Evolutionary conservation across 345 rosid species (phyloP), one percentile per base, ranked within the genome.

Genomic region (Brassica nigra): DNA sequence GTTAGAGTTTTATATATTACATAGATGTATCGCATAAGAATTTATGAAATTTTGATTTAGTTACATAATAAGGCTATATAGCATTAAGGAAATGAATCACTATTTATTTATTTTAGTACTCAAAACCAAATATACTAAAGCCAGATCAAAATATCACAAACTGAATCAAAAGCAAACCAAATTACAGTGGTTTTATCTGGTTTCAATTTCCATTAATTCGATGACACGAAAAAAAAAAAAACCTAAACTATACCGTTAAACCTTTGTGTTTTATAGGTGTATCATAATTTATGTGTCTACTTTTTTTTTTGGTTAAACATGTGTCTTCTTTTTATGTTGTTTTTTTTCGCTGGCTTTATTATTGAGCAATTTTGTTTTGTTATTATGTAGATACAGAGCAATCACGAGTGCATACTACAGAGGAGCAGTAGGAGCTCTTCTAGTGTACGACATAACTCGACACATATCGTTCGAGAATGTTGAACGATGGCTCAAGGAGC

Each of bases 351-450:
- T 14, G 14, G 69, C 14, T 61, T 16, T 61, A 18, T 55, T 54
- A 8, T 59, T 58, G 20, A 78, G 39, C 1, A 66, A 3, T 79
- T 28, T 20, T 1, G 62, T 18, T 64, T 28, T 16, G 2, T 63
- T 47, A n/a, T 10, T 33, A 6, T 6, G 58, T 2, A 86, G 90
- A 73, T 87, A 87, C 44, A 84, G 90, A 71, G 87, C 88, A 49
- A 85, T 87, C 71, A 87, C 88, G 5, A 85, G 90, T 75, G 90
- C 90, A 75, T 87, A 87, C 80, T 87, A 85, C 69, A 80, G 90
- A 71, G 90, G 90, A 81, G 88, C 90, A 69, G 88, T 85, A 1
- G 90, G 90, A 2, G 88, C 90, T 15, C 79, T 87, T 68, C 84
- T 87, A 29, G 88, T 87, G 0, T 87, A 87, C 79, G 90, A 87